Base-by-base conservation (phyloP, 495 filamentous ascomycete species). In the Lophiotrema nucula region DNA sequence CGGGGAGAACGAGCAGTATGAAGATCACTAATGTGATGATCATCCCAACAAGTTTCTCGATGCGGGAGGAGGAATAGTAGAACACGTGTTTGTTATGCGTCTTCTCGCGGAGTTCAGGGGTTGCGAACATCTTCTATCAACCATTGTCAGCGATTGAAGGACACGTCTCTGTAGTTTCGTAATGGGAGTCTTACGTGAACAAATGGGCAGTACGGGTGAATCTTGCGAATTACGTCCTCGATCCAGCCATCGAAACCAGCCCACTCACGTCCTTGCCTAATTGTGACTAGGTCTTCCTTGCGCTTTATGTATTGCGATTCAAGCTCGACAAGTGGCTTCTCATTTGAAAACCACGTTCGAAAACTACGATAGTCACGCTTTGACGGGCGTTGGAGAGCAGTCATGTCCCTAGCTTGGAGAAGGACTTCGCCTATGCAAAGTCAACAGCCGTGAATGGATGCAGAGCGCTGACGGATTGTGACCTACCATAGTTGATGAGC, bases 271-370 rank as follows among this genome's bases (percentile, higher is more conserved):
- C 73, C 73, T 6, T 67, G 58, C 2, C 70, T 55, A 2, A 77
- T 55, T n/a, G 71, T 73, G 2, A 78, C 48, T 1, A 76, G 55
- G 51, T 78, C 75, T 49, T 73, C 75, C 53, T 72, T 74, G 1
- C 67, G 56, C 39, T 66, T 67, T 10, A 77, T 75, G 51, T 62
- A 76, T 2, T 47, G 57, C 43, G 49, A 48, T 19, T 74, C 72
- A 15, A 48, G 44, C 43, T 42, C 46, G 46, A 68, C 52, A 0
- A 74, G 27, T 6, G 68, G 71, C 15, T 65, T 68, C 3, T 53
- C 66, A 21, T 67, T 67, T 21, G 62, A 65, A 62, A 75, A 64
- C 54, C 62, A 77, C n/a, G 45, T 61, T 11, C 71, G 59, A 0
- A 77, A 62, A 28, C 69, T 76, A 3, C 49, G 27, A 25, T 77